Conservation (phyloP, 1,284 basidiomycete genomes). For the Heterobasidion occidentale region DNA sequence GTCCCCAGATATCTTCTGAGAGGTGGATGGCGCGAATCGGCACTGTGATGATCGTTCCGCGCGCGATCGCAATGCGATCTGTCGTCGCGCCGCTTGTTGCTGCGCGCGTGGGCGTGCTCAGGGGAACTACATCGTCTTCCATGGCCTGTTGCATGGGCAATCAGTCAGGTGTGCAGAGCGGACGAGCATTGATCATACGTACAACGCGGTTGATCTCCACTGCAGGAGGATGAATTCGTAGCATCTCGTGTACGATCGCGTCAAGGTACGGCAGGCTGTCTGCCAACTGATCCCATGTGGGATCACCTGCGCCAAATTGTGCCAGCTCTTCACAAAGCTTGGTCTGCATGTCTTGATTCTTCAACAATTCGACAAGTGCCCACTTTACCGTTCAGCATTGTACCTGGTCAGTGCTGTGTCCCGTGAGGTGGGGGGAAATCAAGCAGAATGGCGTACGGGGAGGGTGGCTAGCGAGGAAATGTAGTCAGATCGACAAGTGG, state of each 20-base stretch:
- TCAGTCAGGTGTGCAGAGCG: background rate
- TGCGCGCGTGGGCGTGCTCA: slow-evolving; percentile 33
- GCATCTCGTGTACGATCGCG: slow-evolving; percentile 22
- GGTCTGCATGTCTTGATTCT: background rate
- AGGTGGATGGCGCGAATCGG: slow-evolving; percentile 37
- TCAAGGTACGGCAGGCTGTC: slow-evolving; percentile 10
- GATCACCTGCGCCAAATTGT: background rate
- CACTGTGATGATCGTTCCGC: slow-evolving; percentile 33
- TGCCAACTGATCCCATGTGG: background rate
- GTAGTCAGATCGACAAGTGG: background rate
- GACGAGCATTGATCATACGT: background rate
- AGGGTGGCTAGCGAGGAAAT: background rate
- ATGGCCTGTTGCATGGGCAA: slow-evolving; percentile 9
- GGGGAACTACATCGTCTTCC: slow-evolving; percentile 47
- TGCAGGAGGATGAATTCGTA: slow-evolving; percentile 17
- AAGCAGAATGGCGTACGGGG: background rate
- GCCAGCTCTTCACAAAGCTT: background rate
- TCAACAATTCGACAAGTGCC: background rate
- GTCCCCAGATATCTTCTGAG: slow-evolving; percentile 39
- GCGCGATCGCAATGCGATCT: slow-evolving; percentile 32
- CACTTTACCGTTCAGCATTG: background rate
- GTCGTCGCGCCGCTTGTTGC: slow-evolving; percentile 26
- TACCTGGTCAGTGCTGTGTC: too few species aligned
- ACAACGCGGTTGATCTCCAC: slow-evolving; percentile 14
- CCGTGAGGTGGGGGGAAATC: too few species aligned